Percentiles rank a stretch among this genome's conserved stretches.
phyloP scores from a whole-genome alignment of 75 land plant species.

The Pseudotsuga menziesii region DNA sequence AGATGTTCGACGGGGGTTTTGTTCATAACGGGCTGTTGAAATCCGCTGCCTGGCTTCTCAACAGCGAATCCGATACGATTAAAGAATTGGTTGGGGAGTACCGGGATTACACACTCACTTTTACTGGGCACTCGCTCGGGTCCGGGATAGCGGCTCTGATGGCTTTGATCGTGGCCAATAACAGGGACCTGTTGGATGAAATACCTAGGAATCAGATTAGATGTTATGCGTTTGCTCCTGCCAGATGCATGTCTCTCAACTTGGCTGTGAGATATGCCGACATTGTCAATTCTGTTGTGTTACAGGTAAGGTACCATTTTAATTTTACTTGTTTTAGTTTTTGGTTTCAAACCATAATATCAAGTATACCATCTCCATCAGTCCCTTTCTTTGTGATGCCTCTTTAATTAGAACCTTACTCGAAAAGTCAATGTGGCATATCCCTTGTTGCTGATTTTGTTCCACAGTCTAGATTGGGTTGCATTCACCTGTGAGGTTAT shows the following conservation, averaged over 20 bases:
- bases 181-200: slow-evolving; percentile 53
- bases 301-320: slow-evolving; percentile 51
- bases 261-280: slow-evolving; percentile 92
- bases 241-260: slow-evolving; percentile 91
- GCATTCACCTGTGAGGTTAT: too few relatives aligned
- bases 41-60: slow-evolving; percentile 41
- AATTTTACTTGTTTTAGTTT: too few relatives aligned
- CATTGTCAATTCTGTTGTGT: slow-evolving; percentile 72
- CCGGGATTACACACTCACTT: slow-evolving; percentile 58
- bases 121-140: slow-evolving; percentile 92
- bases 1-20: slow-evolving; percentile 41
- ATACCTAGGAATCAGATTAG: slow-evolving; percentile 56
- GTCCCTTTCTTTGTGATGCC: too few relatives aligned
- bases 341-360: too few relatives aligned
- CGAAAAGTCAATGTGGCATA: too few relatives aligned
- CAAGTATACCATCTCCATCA: too few relatives aligned
- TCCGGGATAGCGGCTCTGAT: slow-evolving; percentile 91
- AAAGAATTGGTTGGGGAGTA: slow-evolving; percentile 27
- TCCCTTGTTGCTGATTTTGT: too few relatives aligned
- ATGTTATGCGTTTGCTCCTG: slow-evolving; percentile 88
- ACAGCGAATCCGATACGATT: slow-evolving; percentile 17
- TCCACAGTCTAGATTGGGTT: too few relatives aligned
- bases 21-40: slow-evolving; percentile 49
- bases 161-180: slow-evolving; percentile 57
- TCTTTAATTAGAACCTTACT: too few relatives aligned